phyloP scores from a whole-genome alignment of 2,329 filamentous ascomycete genomes.

The Trichoderma sp. region DNA sequence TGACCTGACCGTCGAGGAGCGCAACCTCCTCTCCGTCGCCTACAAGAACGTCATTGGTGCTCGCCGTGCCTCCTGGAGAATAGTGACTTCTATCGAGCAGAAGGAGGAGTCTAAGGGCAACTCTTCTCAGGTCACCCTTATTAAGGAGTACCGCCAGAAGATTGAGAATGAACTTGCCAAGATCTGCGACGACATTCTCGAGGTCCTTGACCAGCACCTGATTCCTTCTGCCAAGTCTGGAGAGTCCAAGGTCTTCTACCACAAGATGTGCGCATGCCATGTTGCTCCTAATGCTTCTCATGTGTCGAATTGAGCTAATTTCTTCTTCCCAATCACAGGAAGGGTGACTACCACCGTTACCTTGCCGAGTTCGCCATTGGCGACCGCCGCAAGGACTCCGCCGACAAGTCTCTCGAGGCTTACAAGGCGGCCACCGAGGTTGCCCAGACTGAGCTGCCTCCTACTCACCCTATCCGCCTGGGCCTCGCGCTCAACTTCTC shows the following conservation, averaged over 20 bases:
- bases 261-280: slow-evolving; percentile 81
- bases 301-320: background rate
- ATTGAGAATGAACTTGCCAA: slow-evolving; percentile 95
- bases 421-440: slow-evolving; percentile 98
- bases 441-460: slow-evolving; percentile 94
- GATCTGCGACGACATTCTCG: slow-evolving; percentile 96
- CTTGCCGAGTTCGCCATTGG: slow-evolving; percentile 94
- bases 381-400: slow-evolving; percentile 91
- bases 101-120: slow-evolving; percentile 99
- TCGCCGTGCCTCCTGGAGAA: slow-evolving; percentile 96
- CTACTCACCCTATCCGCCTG: slow-evolving; percentile 96
- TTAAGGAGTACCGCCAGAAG: slow-evolving; percentile 98
- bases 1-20: slow-evolving; percentile 87
- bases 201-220: slow-evolving; percentile 89
- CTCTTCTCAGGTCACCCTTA: slow-evolving; percentile 80
- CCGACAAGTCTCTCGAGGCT: slow-evolving; percentile 90
- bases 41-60: slow-evolving; percentile 99
- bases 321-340: slow-evolving; percentile 55
- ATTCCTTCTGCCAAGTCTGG: slow-evolving; percentile 92
- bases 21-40: slow-evolving; percentile 93
- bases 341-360: slow-evolving; percentile 99
- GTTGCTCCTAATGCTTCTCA: background rate
- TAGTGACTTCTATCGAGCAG: slow-evolving; percentile 97
- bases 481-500: slow-evolving; percentile 98
- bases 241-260: slow-evolving; percentile 99